Evolutionary conservation across 805 yeast species (phyloP).

Genomic region (Cyberlindnera misumaiensis): DNA sequence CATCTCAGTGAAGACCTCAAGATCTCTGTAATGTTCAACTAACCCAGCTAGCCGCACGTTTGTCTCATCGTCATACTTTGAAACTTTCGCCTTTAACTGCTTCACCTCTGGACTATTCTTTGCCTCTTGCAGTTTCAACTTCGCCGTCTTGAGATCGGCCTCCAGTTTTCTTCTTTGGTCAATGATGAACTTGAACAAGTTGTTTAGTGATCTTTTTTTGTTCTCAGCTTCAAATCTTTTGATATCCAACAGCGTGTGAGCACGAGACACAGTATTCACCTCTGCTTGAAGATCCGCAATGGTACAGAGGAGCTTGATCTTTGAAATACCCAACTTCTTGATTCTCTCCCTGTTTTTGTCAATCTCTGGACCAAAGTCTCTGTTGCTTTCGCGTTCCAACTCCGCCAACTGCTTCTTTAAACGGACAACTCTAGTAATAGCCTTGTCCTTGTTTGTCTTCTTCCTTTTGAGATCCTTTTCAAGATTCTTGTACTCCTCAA

Average conservation of each 20-base stretch:
- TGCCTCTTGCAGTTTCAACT: constrained; percentile 20
- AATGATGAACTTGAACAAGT: constrained; percentile 25
- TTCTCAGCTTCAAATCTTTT: constrained; percentile 34
- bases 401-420: constrained; percentile 26
- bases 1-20: constrained; percentile 31
- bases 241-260: constrained; percentile 23
- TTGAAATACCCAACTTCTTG: constrained; percentile 13
- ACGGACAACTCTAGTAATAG: constrained; percentile 22
- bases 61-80: constrained; percentile 32
- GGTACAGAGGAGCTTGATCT: constrained; percentile 18
- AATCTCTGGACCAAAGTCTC: constrained; percentile 35
- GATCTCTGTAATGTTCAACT: constrained; percentile 32
- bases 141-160: constrained; percentile 23
- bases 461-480: constrained; percentile 6
- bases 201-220: constrained; percentile 26
- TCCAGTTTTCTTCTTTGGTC: constrained; percentile 24
- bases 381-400: constrained; percentile 31
- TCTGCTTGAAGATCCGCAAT: constrained; percentile 18
- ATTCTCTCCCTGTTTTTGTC: constrained; percentile 27
- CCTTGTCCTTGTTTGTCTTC: constrained; percentile 15
- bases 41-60: constrained; percentile 32
- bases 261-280: constrained; percentile 22
- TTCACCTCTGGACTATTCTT: constrained; percentile 21
- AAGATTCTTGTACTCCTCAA: constrained; percentile 2
- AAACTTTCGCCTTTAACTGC: constrained; percentile 24